Conservation (phyloP, 768 basidiomycete genomes). For the Calocybe indica region DNA sequence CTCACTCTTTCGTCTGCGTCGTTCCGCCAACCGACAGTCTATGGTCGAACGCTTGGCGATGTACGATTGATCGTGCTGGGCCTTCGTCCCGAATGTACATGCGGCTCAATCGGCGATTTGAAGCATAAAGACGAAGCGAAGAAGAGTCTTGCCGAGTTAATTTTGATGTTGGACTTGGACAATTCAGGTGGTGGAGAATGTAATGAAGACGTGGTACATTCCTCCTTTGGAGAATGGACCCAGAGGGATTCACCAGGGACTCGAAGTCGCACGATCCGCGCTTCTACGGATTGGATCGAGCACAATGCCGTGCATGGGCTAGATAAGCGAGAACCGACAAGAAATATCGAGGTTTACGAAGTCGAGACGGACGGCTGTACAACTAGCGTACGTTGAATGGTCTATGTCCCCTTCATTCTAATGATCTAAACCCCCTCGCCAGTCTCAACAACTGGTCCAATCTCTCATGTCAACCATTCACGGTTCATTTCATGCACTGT, state of each 20-base stretch:
- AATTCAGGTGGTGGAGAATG: constrained; percentile 57
- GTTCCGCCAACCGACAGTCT: constrained; percentile 57
- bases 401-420: constrained; percentile 23
- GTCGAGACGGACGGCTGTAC: constrained; percentile 38
- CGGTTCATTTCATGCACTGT: constrained; percentile 46
- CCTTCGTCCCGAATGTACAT: no score
- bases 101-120: no score
- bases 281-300: constrained; percentile 71
- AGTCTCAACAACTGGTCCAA: constrained; percentile 27
- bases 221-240: no score
- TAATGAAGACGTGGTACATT: constrained; percentile 24
- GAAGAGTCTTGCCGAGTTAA: constrained; percentile 37
- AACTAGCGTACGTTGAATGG: constrained; percentile 36
- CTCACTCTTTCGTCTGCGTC: constrained; percentile 50
- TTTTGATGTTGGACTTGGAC: constrained; percentile 64
- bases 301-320: constrained; percentile 58
- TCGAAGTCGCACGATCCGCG: constrained; percentile 23
- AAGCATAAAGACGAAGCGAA: constrained; percentile 32
- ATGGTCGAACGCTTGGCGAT: constrained; percentile 64
- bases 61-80: constrained; percentile 52
- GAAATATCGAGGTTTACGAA: constrained; percentile 59
- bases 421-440: neutral
- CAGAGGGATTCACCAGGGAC: no score
- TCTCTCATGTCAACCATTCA: constrained; percentile 40
- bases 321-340: constrained; percentile 58